Evolutionary conservation across 2,329 filamentous ascomycete species (phyloP).

Genomic region (Bisporella sp.): DNA sequence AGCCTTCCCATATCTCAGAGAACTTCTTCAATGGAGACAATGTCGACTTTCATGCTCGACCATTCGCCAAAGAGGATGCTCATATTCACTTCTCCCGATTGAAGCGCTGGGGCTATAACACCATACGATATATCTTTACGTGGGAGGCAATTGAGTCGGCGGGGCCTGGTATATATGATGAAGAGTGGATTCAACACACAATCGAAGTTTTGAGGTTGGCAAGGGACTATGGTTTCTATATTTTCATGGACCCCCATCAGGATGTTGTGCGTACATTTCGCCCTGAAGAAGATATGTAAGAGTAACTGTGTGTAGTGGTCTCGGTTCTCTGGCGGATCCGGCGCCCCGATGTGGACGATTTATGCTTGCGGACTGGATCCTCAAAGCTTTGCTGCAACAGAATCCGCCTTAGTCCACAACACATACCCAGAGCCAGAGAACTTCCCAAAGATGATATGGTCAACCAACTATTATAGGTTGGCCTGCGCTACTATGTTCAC

Average conservation of each 20-base stretch:
- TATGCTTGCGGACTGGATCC: slow-evolving; percentile 93
- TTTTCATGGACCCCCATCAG: slow-evolving; percentile 99
- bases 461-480: slow-evolving; percentile 88
- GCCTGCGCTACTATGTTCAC: slow-evolving; percentile 90
- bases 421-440: slow-evolving; percentile 77
- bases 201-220: slow-evolving; percentile 77
- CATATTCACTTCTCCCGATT: slow-evolving; percentile 80
- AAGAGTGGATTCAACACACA: slow-evolving; percentile 88
- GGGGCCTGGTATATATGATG: slow-evolving; percentile 87
- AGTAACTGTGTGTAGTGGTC: slow-evolving; percentile 59
- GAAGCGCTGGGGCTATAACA: slow-evolving; percentile 89
- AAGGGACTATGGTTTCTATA: slow-evolving; percentile 85
- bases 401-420: slow-evolving; percentile 92
- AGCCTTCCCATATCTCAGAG: slow-evolving; percentile 70
- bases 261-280: slow-evolving; percentile 65
- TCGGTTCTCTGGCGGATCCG: slow-evolving; percentile 85
- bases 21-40: slow-evolving; percentile 90
- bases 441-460: slow-evolving; percentile 99
- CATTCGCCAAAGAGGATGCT: slow-evolving; percentile 77
- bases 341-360: slow-evolving; percentile 94
- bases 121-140: slow-evolving; percentile 92
- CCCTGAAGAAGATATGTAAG: not conserved
- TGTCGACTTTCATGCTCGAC: slow-evolving; percentile 80
- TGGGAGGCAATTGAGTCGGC: slow-evolving; percentile 98
- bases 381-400: slow-evolving; percentile 73